These are phyloP conservation scores for Suhomyces sp. DNA, from an alignment of 805 yeast genomes.

Conservation along the genomic window DNA sequence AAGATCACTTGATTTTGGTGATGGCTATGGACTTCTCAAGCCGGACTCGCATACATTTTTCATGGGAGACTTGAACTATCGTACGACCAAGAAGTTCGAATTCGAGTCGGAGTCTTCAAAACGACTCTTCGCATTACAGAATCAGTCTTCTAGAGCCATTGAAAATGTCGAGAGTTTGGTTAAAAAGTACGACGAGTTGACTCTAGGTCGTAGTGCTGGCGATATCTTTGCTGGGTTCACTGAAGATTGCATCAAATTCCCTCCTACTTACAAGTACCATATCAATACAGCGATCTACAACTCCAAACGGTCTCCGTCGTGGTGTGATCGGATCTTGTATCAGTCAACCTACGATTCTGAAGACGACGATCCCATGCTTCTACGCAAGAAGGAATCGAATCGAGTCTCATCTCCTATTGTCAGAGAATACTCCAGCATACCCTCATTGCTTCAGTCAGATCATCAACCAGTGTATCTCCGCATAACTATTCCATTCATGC, in stretches of 20 bases:
- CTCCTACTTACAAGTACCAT: conserved; percentile 77
- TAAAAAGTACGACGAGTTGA: conserved; percentile 49
- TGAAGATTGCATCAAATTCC: conserved; percentile 64
- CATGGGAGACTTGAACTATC: conserved; percentile 84
- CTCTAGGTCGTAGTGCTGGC: conserved; percentile 36
- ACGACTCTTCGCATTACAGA: conserved; percentile 24
- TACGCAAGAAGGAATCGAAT: not conserved
- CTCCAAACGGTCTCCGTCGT: conserved; percentile 67
- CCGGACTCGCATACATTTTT: conserved; percentile 61
- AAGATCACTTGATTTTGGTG: conserved; percentile 55
- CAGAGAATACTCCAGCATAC: conserved; percentile 48
- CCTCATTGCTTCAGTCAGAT: conserved; percentile 57
- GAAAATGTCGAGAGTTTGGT: conserved; percentile 20
- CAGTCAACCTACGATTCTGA: conserved; percentile 37
- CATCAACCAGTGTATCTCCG: conserved; percentile 73
- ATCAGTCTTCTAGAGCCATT: conserved; percentile 16
- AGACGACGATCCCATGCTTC: not conserved
- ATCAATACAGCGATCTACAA: conserved; percentile 52
- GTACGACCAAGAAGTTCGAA: conserved; percentile 41
- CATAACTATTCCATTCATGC: conserved; percentile 44
- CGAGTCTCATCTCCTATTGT: conserved; percentile 21
- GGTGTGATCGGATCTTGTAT: conserved; percentile 85
- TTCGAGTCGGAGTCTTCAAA: conserved; percentile 8
- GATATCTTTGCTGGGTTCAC: conserved; percentile 58
- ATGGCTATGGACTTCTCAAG: conserved; percentile 51